These are phyloP conservation scores for Scortechinia acanthostroma DNA, from an alignment of 2,329 filamentous ascomycete genomes.

Conservation along the genomic window DNA sequence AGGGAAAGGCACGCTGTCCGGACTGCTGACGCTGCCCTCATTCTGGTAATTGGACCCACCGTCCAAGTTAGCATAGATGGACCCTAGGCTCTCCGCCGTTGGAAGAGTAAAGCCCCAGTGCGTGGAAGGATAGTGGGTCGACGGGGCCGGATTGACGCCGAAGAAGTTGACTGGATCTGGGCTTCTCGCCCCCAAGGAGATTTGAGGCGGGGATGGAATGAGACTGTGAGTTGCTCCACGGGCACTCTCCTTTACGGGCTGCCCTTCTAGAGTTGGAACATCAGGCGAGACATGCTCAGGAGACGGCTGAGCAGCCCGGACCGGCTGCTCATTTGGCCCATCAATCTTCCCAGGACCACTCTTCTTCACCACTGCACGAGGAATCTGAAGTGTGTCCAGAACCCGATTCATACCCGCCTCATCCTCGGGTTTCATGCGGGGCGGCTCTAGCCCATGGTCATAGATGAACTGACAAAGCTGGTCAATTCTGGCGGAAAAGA, in stretches of 20 bases:
- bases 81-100: not conserved
- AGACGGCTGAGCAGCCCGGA: not conserved
- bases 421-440: slow-evolving; percentile 4
- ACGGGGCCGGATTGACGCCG: not conserved
- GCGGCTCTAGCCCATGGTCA: slow-evolving; percentile 8
- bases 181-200: not conserved
- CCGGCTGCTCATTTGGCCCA: not conserved
- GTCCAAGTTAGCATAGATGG: not conserved
- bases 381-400: slow-evolving; percentile 3
- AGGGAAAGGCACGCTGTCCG: not conserved
- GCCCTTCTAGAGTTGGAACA: too few species aligned
- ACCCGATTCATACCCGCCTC: slow-evolving; percentile 5
- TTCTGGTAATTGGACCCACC: not conserved
- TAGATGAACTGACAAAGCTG: slow-evolving; percentile 12
- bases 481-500: slow-evolving; percentile 10
- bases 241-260: too few species aligned
- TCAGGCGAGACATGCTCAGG: not conserved
- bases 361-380: not conserved
- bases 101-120: not conserved
- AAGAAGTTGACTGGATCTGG: not conserved
- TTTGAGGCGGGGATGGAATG: not conserved
- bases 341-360: not conserved
- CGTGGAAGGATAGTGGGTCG: not conserved
- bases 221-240: not conserved
- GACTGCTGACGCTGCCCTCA: not conserved